These are phyloP conservation scores for Eruca vesicaria DNA, from an alignment of 441 rosid genomes.

Conservation along the genomic window DNA sequence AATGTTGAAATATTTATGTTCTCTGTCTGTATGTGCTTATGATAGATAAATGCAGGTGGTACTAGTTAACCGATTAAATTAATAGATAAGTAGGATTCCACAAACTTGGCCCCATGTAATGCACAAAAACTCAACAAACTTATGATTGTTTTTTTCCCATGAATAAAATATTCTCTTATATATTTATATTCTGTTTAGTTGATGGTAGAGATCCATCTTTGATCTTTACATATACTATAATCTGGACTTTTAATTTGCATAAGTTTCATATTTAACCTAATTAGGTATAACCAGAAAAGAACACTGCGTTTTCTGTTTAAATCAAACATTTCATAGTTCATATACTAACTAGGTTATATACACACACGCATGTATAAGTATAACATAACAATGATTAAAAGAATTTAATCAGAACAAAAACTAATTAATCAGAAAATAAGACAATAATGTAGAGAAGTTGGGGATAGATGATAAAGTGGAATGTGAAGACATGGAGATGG, in stretches of 20 bases:
- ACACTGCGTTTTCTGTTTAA: not conserved
- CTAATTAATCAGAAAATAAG: not conserved
- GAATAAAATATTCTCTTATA: not conserved
- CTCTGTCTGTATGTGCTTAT: not conserved
- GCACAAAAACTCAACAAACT: constrained; percentile 23
- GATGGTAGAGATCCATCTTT: not conserved
- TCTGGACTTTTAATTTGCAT: not conserved
- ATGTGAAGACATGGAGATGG: constrained; percentile 33
- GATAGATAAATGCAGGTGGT: constrained; percentile 23
- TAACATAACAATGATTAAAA: not conserved
- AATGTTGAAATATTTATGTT: constrained; percentile 3
- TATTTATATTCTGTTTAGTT: not conserved
- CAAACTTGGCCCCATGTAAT: constrained; percentile 32
- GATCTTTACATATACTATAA: not conserved
- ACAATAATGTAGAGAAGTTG: not conserved
- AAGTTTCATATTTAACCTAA: not conserved
- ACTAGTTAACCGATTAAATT: not conserved
- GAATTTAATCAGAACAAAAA: not conserved
- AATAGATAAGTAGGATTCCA: not conserved
- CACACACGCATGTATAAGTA: not conserved
- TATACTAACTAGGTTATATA: not conserved
- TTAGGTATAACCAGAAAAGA: not conserved
- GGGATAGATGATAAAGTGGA: constrained; percentile 20
- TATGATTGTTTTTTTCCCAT: constrained; percentile 2
- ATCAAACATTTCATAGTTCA: not conserved